Percentiles rank a stretch among this genome's conserved stretches.
Evolutionary conservation across 495 filamentous ascomycete genomes (phyloP).

Genomic region (Penicillium cosmopolitanum): DNA sequence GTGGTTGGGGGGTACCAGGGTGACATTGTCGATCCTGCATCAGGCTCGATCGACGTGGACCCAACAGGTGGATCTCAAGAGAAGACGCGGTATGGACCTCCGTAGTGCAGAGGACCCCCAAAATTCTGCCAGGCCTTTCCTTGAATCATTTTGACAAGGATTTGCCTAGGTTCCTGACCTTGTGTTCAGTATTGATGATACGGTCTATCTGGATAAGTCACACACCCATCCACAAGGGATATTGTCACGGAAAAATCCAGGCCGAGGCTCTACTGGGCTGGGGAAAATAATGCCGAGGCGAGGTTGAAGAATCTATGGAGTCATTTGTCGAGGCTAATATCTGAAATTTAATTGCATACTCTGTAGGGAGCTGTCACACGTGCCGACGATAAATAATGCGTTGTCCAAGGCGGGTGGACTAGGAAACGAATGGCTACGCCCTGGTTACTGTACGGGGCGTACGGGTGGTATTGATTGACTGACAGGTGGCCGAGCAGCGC

Average conservation of each 20-base stretch:
- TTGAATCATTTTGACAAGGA: background rate
- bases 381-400: background rate
- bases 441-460: background rate
- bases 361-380: background rate
- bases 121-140: background rate
- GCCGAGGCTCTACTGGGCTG: background rate
- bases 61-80: constrained; percentile 5
- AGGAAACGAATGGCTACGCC: background rate
- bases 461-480: background rate
- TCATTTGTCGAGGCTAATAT: background rate
- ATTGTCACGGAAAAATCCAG: background rate
- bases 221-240: background rate
- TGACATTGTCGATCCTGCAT: constrained; percentile 20
- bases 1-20: constrained; percentile 26
- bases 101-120: background rate
- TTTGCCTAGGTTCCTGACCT: background rate
- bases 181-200: background rate
- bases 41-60: constrained; percentile 8
- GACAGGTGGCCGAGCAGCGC: background rate
- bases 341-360: background rate
- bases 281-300: constrained; percentile 7
- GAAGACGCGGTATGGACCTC: background rate
- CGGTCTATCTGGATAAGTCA: background rate
- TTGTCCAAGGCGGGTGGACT: background rate
- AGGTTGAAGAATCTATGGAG: background rate